phyloP scores from a whole-genome alignment of 768 basidiomycete genomes.

The Auricularia sp. region DNA sequence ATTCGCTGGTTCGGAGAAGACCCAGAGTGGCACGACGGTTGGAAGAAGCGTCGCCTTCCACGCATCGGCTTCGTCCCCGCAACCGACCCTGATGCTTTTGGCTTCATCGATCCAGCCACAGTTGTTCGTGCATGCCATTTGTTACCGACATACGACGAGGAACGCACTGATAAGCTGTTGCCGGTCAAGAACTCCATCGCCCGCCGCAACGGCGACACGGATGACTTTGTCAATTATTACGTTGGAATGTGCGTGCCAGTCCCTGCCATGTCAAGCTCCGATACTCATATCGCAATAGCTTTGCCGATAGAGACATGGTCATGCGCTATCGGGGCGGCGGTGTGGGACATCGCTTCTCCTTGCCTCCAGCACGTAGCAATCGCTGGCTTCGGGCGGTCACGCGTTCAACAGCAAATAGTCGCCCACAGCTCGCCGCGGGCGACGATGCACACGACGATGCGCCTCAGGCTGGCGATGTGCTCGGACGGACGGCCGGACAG shows the following conservation, averaged over 20 bases:
- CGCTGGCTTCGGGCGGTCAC: neutral
- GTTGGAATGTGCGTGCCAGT: neutral
- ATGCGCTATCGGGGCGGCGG: neutral
- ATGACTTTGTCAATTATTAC: neutral
- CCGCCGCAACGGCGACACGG: neutral
- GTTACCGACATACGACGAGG: slow-evolving; percentile 6
- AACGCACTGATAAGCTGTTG: neutral
- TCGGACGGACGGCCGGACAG: no score
- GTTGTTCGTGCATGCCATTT: slow-evolving; percentile 5
- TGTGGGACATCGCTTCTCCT: neutral
- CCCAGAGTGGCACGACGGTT: neutral
- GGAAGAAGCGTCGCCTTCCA: neutral
- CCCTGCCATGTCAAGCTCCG: neutral
- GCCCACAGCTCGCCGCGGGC: neutral
- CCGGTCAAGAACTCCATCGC: neutral
- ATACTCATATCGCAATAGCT: neutral
- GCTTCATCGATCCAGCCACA: slow-evolving; percentile 7
- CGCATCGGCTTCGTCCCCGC: slow-evolving; percentile 4
- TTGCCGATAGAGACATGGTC: neutral
- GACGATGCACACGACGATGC: neutral
- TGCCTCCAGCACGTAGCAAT: neutral
- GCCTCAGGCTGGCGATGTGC: neutral
- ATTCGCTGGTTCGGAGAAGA: slow-evolving; percentile 7
- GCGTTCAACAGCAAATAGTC: neutral
- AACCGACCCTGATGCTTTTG: slow-evolving; percentile 1